Percentiles rank a stretch among this genome's conserved stretches.
Evolutionary conservation across 2,329 filamentous ascomycete genomes (phyloP).

Genomic region (Didymella lethalis): DNA sequence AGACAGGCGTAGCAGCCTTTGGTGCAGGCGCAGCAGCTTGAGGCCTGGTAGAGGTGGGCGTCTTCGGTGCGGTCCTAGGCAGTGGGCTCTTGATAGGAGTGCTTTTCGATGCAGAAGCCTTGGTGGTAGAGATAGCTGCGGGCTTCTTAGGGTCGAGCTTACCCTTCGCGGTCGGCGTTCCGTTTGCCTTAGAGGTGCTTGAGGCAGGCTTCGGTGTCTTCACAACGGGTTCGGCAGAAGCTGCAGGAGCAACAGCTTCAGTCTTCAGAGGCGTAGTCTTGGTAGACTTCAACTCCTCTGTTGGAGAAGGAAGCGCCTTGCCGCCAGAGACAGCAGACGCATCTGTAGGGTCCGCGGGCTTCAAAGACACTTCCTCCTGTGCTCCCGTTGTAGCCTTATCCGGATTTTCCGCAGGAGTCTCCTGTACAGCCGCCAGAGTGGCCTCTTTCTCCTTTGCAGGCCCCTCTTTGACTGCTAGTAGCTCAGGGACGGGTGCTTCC

Average conservation of each 20-base stretch:
- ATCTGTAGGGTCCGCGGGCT: slow-evolving; percentile 51
- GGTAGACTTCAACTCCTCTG: slow-evolving; percentile 31
- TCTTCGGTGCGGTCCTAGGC: slow-evolving; percentile 40
- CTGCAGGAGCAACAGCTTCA: slow-evolving; percentile 4
- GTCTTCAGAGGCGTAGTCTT: slow-evolving; percentile 12
- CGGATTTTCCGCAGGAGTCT: slow-evolving; percentile 49
- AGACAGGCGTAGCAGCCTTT: slow-evolving; percentile 24
- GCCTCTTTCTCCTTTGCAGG: slow-evolving; percentile 9
- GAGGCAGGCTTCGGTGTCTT: slow-evolving; percentile 26
- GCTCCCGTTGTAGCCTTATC: slow-evolving; percentile 55
- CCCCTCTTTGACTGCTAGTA: slow-evolving; percentile 16
- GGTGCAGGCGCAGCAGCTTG: slow-evolving; percentile 21
- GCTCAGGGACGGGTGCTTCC: slow-evolving; percentile 15
- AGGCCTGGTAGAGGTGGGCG: slow-evolving; percentile 41
- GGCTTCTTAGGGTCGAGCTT: slow-evolving; percentile 44
- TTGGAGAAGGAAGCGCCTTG: slow-evolving; percentile 46
- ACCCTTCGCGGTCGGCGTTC: slow-evolving; percentile 31
- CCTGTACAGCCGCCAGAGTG: slow-evolving; percentile 11
- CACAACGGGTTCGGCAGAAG: slow-evolving; percentile 6
- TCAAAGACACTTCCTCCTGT: slow-evolving; percentile 53
- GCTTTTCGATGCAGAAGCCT: slow-evolving; percentile 35
- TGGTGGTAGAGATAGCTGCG: slow-evolving; percentile 44
- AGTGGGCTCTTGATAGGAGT: slow-evolving; percentile 44
- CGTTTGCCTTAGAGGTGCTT: slow-evolving; percentile 29
- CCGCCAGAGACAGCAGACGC: slow-evolving; percentile 50